Conservation (phyloP, 1,284 basidiomycete genomes). For the Moniliella sp. region DNA sequence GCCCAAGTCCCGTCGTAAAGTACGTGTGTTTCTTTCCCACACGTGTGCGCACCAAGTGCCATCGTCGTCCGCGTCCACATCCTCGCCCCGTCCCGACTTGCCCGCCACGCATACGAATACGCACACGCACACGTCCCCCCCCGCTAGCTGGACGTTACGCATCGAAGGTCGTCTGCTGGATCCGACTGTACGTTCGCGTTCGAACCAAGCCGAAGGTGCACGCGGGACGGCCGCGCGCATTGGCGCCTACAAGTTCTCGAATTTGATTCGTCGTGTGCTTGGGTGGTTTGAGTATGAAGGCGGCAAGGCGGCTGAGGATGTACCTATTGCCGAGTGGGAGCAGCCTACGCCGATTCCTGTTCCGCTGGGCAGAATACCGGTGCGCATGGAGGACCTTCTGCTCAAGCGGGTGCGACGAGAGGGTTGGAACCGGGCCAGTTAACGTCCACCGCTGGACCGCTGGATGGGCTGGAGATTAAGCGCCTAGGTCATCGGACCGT, state of each 20-base stretch:
- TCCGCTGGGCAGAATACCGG: no score
- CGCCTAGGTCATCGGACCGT: constrained; percentile 59
- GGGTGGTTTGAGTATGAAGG: constrained; percentile 71
- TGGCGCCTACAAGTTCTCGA: constrained; percentile 44
- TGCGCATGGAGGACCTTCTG: no score
- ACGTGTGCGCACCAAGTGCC: background rate
- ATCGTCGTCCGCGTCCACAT: no score
- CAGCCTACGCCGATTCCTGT: constrained; percentile 10
- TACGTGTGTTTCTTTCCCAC: background rate
- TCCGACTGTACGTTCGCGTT: constrained; percentile 20
- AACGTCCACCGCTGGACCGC: no score
- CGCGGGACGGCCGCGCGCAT: background rate
- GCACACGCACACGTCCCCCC: no score
- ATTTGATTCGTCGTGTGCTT: constrained; percentile 59
- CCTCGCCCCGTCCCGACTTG: no score
- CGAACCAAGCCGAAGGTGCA: constrained; percentile 19
- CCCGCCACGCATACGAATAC: no score
- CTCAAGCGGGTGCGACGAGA: no score
- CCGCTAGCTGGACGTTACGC: constrained; percentile 64
- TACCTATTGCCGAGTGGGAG: constrained; percentile 32
- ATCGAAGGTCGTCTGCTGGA: constrained; percentile 67
- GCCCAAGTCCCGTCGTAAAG: background rate
- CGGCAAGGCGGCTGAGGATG: constrained; percentile 44
- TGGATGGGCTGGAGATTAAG: constrained; percentile 68
- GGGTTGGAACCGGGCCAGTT: no score